These are phyloP conservation scores for Ceratocystis alfenasii DNA, from an alignment of 2,329 filamentous ascomycete genomes.

Conservation along the genomic window DNA sequence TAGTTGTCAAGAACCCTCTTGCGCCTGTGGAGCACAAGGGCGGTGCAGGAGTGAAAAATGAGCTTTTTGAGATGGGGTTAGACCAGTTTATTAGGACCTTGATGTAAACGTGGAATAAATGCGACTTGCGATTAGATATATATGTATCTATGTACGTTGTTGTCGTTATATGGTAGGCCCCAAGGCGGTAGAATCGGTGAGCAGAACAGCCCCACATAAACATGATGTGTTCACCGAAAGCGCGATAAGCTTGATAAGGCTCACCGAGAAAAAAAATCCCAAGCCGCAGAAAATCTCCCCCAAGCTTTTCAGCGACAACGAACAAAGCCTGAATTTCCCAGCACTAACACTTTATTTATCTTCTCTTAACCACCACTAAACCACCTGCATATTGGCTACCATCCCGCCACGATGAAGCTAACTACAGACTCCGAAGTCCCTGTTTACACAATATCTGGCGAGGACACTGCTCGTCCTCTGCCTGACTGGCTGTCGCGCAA, in stretches of 20 bases:
- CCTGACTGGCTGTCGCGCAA: constrained; percentile 91
- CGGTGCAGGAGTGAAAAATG: constrained; percentile 57
- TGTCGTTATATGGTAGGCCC: not conserved
- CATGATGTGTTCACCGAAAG: constrained; percentile 14
- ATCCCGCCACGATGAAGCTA: constrained; percentile 53
- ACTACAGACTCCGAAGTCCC: constrained; percentile 71
- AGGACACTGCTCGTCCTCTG: constrained; percentile 71
- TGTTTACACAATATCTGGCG: constrained; percentile 91
- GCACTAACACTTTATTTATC: not conserved
- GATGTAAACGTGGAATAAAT: constrained; percentile 35
- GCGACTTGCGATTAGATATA: not conserved
- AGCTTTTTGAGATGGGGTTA: constrained; percentile 58
- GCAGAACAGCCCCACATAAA: not conserved
- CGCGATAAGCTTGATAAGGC: constrained; percentile 16
- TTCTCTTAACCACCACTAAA: not conserved
- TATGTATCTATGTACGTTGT: not conserved
- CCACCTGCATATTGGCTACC: not conserved
- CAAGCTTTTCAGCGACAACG: constrained; percentile 17
- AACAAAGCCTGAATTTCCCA: not conserved
- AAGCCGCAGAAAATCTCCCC: constrained; percentile 16
- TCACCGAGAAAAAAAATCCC: constrained; percentile 21
- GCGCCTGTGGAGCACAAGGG: constrained; percentile 57
- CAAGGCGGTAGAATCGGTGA: constrained; percentile 12
- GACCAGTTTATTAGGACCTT: constrained; percentile 65
- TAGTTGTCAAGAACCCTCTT: constrained; percentile 60